A percentile compares a stretch with the other conserved stretches of the same genome.
Conservation (phyloP, 257 asterid genomes). For the Avicennia marina region DNA sequence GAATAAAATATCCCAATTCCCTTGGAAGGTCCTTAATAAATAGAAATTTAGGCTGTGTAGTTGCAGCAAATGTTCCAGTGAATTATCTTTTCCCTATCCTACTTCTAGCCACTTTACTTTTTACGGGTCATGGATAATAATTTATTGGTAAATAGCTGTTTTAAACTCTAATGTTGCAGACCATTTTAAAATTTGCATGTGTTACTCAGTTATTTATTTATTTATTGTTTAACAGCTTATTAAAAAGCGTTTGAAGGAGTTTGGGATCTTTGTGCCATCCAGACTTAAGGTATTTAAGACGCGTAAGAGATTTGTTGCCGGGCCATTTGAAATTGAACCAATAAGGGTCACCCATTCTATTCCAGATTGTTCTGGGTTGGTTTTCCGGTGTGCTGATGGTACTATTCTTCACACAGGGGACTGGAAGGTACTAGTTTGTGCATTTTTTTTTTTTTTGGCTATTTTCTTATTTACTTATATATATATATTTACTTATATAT, state of each 20-base stretch:
- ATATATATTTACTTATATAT: no score
- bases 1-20: background rate
- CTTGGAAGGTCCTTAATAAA: slow-evolving; percentile 14
- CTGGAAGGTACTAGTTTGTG: slow-evolving; percentile 99
- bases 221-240: slow-evolving; percentile 68
- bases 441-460: background rate
- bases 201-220: background rate
- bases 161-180: slow-evolving; percentile 7
- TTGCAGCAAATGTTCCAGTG: slow-evolving; percentile 6
- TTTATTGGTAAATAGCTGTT: slow-evolving; percentile 7
- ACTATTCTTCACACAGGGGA: slow-evolving; percentile 99
- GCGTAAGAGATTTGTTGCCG: slow-evolving; percentile 76
- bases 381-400: slow-evolving; percentile 95
- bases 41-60: slow-evolving; percentile 1
- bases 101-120: background rate
- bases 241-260: slow-evolving; percentile 91
- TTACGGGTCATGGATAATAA: background rate
- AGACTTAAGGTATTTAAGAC: slow-evolving; percentile 86
- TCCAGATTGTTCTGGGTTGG: slow-evolving; percentile 99
- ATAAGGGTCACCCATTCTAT: slow-evolving; percentile 93
- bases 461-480: background rate
- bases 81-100: background rate
- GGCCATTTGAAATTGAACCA: slow-evolving; percentile 96
- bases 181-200: slow-evolving; percentile 3
- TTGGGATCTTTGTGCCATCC: slow-evolving; percentile 88